Evolutionary conservation across 2,329 filamentous ascomycete genomes (phyloP), one percentile per base, ranked within the genome.

Genomic region (Aspergillus latus): DNA sequence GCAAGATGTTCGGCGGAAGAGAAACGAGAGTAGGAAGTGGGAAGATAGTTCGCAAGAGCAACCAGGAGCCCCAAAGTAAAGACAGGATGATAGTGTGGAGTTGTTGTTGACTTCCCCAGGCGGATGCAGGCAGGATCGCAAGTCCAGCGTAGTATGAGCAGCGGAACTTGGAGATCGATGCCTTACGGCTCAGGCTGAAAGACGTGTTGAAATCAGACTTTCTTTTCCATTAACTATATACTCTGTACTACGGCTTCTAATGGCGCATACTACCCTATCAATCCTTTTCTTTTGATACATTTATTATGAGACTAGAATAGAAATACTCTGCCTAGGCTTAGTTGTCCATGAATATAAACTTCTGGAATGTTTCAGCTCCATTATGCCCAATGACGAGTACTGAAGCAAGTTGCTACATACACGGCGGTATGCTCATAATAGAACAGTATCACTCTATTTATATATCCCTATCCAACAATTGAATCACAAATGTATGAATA

Each of bases 11-110:
- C 26, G 7, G 13, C 7, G 51, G 52, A 16, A 51, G 32, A 42
- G 54, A 44, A 49, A 37, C 15, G 30, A 52, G 46, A 62, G 43
- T 29, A 58, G 43, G 47, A 26, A 13, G n/a, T 5, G 34, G 34
- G 34, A 45, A 45, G 11, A 37, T 46, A 52, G 16, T n/a, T 11
- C 8, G 16, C 40, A 56, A 43, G 46, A 37, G 50, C 28, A 28
- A 40, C 32, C 26, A 53, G 53, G 56, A 43, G 44, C 39, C 39
- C n/a, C n/a, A 15, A 21, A 16, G 39, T 42, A 28, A 53, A 54
- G 49, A 50, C 49, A 42, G 49, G 46, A 58, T 13, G 56, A 54
- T 55, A 47, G 44, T 55, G 42, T 52, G 58, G 60, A 57, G 34
- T 47, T 60, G 57, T 62, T 61, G 54, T 54, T 42, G 42, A 48